Evolutionary conservation across 768 basidiomycete genomes (phyloP).

Genomic region (Wakefieldia striispora): DNA sequence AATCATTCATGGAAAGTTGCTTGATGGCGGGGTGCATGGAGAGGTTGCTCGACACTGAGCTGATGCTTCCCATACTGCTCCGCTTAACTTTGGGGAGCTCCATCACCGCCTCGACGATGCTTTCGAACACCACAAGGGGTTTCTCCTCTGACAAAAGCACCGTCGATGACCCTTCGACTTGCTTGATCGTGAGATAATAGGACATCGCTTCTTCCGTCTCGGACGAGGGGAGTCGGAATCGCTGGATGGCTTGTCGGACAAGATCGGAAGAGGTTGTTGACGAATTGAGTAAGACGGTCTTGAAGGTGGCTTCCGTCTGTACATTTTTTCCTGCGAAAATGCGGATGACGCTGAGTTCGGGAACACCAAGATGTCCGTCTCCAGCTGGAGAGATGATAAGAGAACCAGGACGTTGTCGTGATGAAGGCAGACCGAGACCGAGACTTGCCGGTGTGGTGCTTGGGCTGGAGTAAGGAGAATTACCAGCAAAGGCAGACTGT

Average conservation of each 20-base stretch:
- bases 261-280: slow-evolving; percentile 83
- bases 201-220: slow-evolving; percentile 50
- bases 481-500: slow-evolving; percentile 60
- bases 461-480: slow-evolving; percentile 41
- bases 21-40: slow-evolving; percentile 95
- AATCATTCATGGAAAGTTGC: slow-evolving; percentile 95
- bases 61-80: slow-evolving; percentile 91
- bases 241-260: slow-evolving; percentile 88
- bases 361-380: slow-evolving; percentile 62
- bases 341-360: slow-evolving; percentile 90
- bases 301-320: slow-evolving; percentile 96
- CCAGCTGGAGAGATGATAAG: slow-evolving; percentile 63
- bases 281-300: slow-evolving; percentile 90
- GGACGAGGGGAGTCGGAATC: slow-evolving; percentile 76
- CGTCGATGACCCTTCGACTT: slow-evolving; percentile 84
- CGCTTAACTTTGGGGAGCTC: slow-evolving; percentile 87
- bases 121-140: slow-evolving; percentile 89
- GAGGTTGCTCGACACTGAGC: slow-evolving; percentile 87
- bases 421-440: slow-evolving; percentile 46
- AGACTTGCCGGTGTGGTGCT: slow-evolving; percentile 41
- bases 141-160: slow-evolving; percentile 68
- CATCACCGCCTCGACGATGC: slow-evolving; percentile 75
- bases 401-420: slow-evolving; percentile 73
- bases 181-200: slow-evolving; percentile 92
- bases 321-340: slow-evolving; percentile 91